Percentiles rank a stretch among this genome's conserved stretches.
phyloP scores from a whole-genome alignment of 352 stramenopile genomes.

The Halophytophthora polymorphica region DNA sequence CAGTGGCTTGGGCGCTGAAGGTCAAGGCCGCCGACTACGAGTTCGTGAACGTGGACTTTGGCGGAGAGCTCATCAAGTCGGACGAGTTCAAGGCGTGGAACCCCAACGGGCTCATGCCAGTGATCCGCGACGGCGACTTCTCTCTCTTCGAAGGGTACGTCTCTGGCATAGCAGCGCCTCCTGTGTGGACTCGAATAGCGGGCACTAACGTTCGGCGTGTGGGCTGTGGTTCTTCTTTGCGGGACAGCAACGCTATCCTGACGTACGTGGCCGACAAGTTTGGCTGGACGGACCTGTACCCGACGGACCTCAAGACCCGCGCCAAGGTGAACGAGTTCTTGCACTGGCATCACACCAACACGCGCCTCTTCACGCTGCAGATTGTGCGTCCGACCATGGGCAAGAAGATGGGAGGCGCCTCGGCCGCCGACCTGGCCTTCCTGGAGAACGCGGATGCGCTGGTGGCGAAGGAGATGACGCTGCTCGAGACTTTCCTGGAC shows the following conservation, averaged over 20 bases:
- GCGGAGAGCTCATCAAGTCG: slow-evolving; percentile 18
- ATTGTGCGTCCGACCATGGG: slow-evolving; percentile 25
- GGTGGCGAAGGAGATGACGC: slow-evolving; percentile 26
- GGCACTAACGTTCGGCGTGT: slow-evolving; percentile 14
- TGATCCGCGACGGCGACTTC: slow-evolving; percentile 58
- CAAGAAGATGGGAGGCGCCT: slow-evolving; percentile 24
- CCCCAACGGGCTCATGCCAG: slow-evolving; percentile 45
- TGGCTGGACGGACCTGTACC: slow-evolving; percentile 43
- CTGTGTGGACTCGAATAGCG: too few relatives aligned
- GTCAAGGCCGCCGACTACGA: slow-evolving; percentile 12
- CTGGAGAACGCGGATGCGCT: slow-evolving; percentile 29
- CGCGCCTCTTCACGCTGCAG: too few relatives aligned
- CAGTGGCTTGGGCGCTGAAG: slow-evolving; percentile 17
- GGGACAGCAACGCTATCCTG: slow-evolving; percentile 42
- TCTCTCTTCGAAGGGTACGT: too few relatives aligned
- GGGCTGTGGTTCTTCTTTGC: slow-evolving; percentile 22
- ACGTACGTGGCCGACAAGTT: slow-evolving; percentile 39
- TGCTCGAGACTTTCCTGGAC: slow-evolving; percentile 43
- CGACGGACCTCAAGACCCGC: slow-evolving; percentile 26
- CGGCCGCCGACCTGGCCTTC: slow-evolving; percentile 18
- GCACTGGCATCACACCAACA: too few relatives aligned
- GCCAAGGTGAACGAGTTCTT: slow-evolving; percentile 55
- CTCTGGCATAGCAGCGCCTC: slow-evolving; percentile 53
- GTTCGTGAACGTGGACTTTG: slow-evolving; percentile 6
- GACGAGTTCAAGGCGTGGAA: slow-evolving; percentile 54